A percentile compares a stretch with the other conserved stretches of the same genome.
Conservation (phyloP, 2,329 filamentous ascomycete genomes). For the Stachybotrys chlorohalonatus region DNA sequence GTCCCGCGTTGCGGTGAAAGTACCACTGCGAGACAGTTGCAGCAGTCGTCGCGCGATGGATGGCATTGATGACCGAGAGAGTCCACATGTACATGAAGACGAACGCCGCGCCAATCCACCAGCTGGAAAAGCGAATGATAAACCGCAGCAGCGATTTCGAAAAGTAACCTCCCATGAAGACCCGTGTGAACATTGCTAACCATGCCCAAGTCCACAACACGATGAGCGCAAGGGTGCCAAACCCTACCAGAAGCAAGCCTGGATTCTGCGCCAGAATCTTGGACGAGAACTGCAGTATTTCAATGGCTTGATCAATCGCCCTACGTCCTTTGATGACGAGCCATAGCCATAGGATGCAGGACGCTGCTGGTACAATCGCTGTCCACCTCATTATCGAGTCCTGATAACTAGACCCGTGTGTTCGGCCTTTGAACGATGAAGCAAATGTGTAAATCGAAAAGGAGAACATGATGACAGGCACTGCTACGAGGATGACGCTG, state of each 20-base stretch:
- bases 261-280: slow-evolving; percentile 80
- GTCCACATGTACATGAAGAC: slow-evolving; percentile 95
- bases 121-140: slow-evolving; percentile 78
- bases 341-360: slow-evolving; percentile 74
- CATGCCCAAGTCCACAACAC: slow-evolving; percentile 92
- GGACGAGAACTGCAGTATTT: slow-evolving; percentile 86
- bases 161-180: slow-evolving; percentile 89
- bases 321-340: slow-evolving; percentile 72
- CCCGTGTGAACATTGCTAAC: slow-evolving; percentile 91
- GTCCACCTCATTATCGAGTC: slow-evolving; percentile 85
- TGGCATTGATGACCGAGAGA: slow-evolving; percentile 72
- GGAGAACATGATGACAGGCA: slow-evolving; percentile 77
- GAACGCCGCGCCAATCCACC: slow-evolving; percentile 93
- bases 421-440: slow-evolving; percentile 73
- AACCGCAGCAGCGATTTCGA: slow-evolving; percentile 54
- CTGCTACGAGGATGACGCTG: slow-evolving; percentile 68
- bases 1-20: slow-evolving; percentile 81
- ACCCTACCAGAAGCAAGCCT: slow-evolving; percentile 73
- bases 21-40: slow-evolving; percentile 99
- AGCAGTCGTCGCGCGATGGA: slow-evolving; percentile 85
- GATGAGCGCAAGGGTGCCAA: slow-evolving; percentile 64
- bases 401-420: slow-evolving; percentile 70
- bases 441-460: slow-evolving; percentile 90
- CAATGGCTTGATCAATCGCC: slow-evolving; percentile 72
- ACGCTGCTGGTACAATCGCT: slow-evolving; percentile 64